A percentile compares a stretch with the other conserved stretches of the same genome.
These are phyloP conservation scores for Ricinus communis DNA, from an alignment of 345 rosid genomes.

Conservation along the genomic window DNA sequence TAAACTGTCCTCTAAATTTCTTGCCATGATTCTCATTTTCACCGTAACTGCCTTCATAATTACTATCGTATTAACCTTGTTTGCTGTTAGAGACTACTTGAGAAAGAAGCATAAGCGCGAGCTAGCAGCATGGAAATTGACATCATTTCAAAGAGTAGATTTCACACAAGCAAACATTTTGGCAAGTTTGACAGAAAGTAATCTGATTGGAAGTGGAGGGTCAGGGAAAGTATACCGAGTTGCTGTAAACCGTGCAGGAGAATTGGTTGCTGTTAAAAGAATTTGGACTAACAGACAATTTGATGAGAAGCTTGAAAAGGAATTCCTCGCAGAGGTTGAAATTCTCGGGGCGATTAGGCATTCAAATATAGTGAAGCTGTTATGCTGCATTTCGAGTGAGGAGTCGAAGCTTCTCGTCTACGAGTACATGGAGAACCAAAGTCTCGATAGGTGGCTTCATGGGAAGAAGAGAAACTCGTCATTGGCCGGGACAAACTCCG, in stretches of 20 bases:
- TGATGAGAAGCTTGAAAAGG: constrained; percentile 63
- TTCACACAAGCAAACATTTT: constrained; percentile 62
- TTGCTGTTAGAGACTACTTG: constrained; percentile 45
- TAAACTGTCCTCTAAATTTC: constrained; percentile 42
- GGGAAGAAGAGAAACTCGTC: constrained; percentile 40
- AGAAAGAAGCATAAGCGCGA: constrained; percentile 38
- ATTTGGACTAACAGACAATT: constrained; percentile 57
- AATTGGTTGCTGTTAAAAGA: constrained; percentile 82
- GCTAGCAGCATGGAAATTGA: constrained; percentile 72
- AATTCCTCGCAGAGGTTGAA: constrained; percentile 76
- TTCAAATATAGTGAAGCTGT: constrained; percentile 72
- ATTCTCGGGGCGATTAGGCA: constrained; percentile 76
- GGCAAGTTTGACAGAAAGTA: constrained; percentile 62
- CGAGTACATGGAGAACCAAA: constrained; percentile 84
- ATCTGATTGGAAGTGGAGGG: constrained; percentile 87
- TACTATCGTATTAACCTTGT: constrained; percentile 31
- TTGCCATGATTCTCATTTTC: constrained; percentile 47
- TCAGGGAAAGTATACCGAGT: constrained; percentile 83
- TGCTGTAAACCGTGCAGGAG: constrained; percentile 34
- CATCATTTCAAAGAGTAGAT: constrained; percentile 69
- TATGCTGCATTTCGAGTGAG: constrained; percentile 83
- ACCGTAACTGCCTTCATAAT: constrained; percentile 34
- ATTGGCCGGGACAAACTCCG: constrained; percentile 17
- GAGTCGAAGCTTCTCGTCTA: constrained; percentile 88
- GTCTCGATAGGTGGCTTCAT: constrained; percentile 88